Base-by-base conservation (phyloP, 208 protist genomes). In the Trypanosoma mega region DNA sequence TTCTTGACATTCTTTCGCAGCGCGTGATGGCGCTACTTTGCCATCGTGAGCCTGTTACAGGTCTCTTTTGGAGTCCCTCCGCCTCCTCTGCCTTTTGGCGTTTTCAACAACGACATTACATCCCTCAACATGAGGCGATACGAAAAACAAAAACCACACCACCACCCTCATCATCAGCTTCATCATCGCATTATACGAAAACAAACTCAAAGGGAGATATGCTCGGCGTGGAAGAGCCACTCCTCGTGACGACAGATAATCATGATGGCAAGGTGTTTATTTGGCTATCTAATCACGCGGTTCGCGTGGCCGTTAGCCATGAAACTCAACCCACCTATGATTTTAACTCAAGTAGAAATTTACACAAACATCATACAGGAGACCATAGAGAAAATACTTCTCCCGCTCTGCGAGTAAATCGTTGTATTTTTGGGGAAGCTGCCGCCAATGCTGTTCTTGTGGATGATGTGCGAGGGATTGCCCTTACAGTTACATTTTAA, bases 1-100 rank as follows among this genome's bases (percentile, higher is more conserved):
- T 71, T n/a, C 41, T 71, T 41, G 64, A 71, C 36, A 64, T 64
- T 58, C 30, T 64, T n/a, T 39, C 18, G n/a, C 64, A 71, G 20
- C 37, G 55, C 9, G 64, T 71, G 31, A 34, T 61, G 27, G 39
- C 56, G 21, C 49, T 71, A 18, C 39, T 71, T 3, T 26, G 23
- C 16, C 50, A 71, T 41, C 29, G 31, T 39, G 64, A 61, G 33
- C 6, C 1, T n/a, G 64, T 64, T 34, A 39, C 49, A 7, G 39
- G 41, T 14, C 56, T 71, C 51, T 71, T 21, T 49, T 71, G 64
- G 64, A 47, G 54, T 41, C 56, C 64, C n/a, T 57, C 49, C 12
- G 9, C 64, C 18, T 47, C 16, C 26, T 63, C 64, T 12, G 49
- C 55, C 49, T 71, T 31, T 43, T 71, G 64, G 64, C 26, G 50